Conservation (phyloP, 1,284 basidiomycete genomes). For the Sanguinoderma infundibulare region DNA sequence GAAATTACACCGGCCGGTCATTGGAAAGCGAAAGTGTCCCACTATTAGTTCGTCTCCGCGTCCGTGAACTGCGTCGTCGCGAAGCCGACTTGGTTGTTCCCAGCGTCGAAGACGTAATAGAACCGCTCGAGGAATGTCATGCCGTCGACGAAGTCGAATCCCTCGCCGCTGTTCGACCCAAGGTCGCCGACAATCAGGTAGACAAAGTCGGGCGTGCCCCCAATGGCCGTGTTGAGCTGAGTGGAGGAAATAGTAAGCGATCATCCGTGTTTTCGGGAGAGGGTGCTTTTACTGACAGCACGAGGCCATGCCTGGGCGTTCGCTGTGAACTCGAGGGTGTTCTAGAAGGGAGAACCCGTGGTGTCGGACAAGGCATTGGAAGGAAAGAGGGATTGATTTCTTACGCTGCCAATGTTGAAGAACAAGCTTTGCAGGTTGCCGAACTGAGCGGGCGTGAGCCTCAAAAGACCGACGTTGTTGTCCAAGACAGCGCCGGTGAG, state of each 20-base stretch:
- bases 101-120: constrained; percentile 69
- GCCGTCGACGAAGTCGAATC: constrained; percentile 39
- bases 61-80: constrained; percentile 47
- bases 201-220: constrained; percentile 28
- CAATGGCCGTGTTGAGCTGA: constrained; percentile 36
- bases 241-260: constrained; percentile 32
- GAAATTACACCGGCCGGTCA: too few relatives aligned
- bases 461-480: constrained; percentile 53
- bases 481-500: constrained; percentile 55
- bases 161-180: constrained; percentile 29
- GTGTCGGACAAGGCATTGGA: not conserved
- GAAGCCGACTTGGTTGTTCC: constrained; percentile 50
- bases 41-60: constrained; percentile 41
- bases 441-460: constrained; percentile 52
- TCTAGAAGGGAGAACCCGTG: constrained; percentile 23
- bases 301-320: constrained; percentile 60
- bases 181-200: constrained; percentile 36
- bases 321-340: constrained; percentile 46
- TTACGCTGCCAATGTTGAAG: constrained; percentile 50
- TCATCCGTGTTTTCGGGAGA: not conserved
- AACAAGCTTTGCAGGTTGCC: constrained; percentile 52
- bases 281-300: constrained; percentile 8
- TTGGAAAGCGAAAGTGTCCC: not conserved
- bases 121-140: constrained; percentile 54
- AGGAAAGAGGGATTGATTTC: not conserved